Percentiles rank a stretch among this genome's conserved stretches.
Evolutionary conservation across 768 basidiomycete species (phyloP).

Genomic region (Dictyophora rubrovolvata): DNA sequence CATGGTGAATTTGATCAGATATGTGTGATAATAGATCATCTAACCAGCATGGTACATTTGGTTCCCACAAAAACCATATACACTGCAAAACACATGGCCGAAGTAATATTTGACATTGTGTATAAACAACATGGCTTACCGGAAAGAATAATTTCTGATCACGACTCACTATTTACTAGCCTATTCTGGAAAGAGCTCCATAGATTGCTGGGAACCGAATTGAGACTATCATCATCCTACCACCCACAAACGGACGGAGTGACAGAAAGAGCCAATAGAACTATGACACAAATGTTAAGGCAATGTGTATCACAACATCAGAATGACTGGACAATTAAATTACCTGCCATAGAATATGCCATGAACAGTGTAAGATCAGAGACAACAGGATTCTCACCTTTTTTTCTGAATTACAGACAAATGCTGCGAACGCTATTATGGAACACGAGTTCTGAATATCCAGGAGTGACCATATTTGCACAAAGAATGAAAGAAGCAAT

Average conservation of each 20-base stretch:
- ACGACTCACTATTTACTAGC: conserved; percentile 24
- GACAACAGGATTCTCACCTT: conserved; percentile 27
- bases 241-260: conserved; percentile 30
- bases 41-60: conserved; percentile 19
- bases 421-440: conserved; percentile 24
- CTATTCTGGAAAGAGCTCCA: conserved; percentile 25
- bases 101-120: conserved; percentile 25
- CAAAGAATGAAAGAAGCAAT: conserved; percentile 20
- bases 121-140: conserved; percentile 33
- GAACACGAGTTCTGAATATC: conserved; percentile 16
- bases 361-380: conserved; percentile 25
- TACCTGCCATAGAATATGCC: conserved; percentile 29
- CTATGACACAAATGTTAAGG: conserved; percentile 22
- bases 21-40: conserved; percentile 17
- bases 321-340: conserved; percentile 20
- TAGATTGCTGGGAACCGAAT: conserved; percentile 18
- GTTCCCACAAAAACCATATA: conserved; percentile 23
- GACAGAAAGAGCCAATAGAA: conserved; percentile 23
- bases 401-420: conserved; percentile 25
- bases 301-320: conserved; percentile 17
- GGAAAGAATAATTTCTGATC: conserved; percentile 22
- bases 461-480: conserved; percentile 22
- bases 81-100: conserved; percentile 23
- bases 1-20: conserved; percentile 18
- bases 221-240: conserved; percentile 23